These are phyloP conservation scores for Diaporthe amygdali DNA, from an alignment of 2,329 filamentous ascomycete genomes.

Conservation along the genomic window DNA sequence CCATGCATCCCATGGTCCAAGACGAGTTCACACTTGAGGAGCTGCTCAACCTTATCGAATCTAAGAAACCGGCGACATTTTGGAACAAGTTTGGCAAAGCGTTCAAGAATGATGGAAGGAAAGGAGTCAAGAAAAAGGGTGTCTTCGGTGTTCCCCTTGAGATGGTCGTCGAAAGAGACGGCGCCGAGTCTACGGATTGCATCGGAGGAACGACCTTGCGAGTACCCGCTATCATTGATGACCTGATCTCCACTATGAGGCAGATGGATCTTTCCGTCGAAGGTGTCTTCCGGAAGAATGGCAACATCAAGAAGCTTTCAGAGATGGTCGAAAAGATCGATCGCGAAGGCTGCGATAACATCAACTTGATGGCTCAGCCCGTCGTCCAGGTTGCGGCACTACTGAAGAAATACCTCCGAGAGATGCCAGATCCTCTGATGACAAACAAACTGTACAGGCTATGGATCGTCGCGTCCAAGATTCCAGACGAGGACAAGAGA, in stretches of 20 bases:
- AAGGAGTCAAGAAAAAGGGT: slow-evolving; percentile 86
- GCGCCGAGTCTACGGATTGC: slow-evolving; percentile 96
- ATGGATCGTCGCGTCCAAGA: slow-evolving; percentile 89
- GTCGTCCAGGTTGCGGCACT: slow-evolving; percentile 94
- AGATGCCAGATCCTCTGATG: slow-evolving; percentile 91
- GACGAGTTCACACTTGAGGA: slow-evolving; percentile 94
- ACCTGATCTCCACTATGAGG: slow-evolving; percentile 91
- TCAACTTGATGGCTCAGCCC: slow-evolving; percentile 86
- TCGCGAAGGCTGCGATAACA: slow-evolving; percentile 79
- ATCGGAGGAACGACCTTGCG: slow-evolving; percentile 90
- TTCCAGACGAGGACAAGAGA: slow-evolving; percentile 80
- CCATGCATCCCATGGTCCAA: slow-evolving; percentile 91
- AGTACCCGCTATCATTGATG: slow-evolving; percentile 93
- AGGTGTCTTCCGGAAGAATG: slow-evolving; percentile 98
- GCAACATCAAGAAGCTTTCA: slow-evolving; percentile 92
- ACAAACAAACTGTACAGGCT: slow-evolving; percentile 93
- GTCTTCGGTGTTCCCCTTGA: slow-evolving; percentile 92
- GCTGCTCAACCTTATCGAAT: slow-evolving; percentile 89
- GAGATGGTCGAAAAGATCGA: slow-evolving; percentile 89
- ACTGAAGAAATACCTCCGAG: slow-evolving; percentile 91
- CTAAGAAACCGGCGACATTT: slow-evolving; percentile 85
- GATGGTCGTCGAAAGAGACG: slow-evolving; percentile 87
- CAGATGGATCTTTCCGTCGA: slow-evolving; percentile 99
- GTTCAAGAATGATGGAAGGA: slow-evolving; percentile 84
- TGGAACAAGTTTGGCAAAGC: slow-evolving; percentile 99